phyloP scores from a whole-genome alignment of 2,329 filamentous ascomycete species.

The Aspergillus tamarii region DNA sequence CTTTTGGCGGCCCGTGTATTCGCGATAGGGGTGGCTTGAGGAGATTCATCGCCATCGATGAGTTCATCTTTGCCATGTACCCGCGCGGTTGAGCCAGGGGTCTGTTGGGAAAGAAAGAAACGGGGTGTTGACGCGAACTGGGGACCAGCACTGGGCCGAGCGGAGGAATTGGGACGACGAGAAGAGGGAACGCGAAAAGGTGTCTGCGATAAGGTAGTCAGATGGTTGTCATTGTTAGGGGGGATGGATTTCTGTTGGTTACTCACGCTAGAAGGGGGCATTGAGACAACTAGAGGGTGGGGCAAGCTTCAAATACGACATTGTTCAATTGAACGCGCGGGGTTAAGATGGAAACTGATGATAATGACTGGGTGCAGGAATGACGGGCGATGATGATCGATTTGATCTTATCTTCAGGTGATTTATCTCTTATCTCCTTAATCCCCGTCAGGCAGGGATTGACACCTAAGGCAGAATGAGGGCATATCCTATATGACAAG shows the following conservation, averaged over 20 bases:
- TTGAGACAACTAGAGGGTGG: constrained; percentile 1
- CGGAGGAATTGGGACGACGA: constrained; percentile 16
- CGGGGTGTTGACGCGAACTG: constrained; percentile 40
- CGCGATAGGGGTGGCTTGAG: constrained; percentile 18
- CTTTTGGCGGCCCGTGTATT: constrained; percentile 5
- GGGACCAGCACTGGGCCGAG: constrained; percentile 30
- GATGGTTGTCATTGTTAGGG: background rate
- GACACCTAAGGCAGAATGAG: background rate
- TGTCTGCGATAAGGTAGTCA: constrained; percentile 20
- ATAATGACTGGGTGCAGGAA: background rate
- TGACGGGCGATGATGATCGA: background rate
- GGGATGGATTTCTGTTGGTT: background rate
- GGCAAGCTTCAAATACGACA: background rate
- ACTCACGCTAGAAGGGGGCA: constrained; percentile 23
- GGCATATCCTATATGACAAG: background rate
- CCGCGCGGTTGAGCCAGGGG: constrained; percentile 10
- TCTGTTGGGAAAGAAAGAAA: constrained; percentile 34
- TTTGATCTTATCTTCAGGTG: constrained; percentile 1
- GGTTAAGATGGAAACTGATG: background rate
- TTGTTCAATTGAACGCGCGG: background rate
- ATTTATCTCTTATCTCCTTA: background rate
- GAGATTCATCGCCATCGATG: constrained; percentile 24
- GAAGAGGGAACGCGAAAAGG: constrained; percentile 31
- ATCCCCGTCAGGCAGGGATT: background rate
- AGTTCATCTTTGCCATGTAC: constrained; percentile 18